Conservation (phyloP, 2,329 filamentous ascomycete species). For the Mariannaea sp. region DNA sequence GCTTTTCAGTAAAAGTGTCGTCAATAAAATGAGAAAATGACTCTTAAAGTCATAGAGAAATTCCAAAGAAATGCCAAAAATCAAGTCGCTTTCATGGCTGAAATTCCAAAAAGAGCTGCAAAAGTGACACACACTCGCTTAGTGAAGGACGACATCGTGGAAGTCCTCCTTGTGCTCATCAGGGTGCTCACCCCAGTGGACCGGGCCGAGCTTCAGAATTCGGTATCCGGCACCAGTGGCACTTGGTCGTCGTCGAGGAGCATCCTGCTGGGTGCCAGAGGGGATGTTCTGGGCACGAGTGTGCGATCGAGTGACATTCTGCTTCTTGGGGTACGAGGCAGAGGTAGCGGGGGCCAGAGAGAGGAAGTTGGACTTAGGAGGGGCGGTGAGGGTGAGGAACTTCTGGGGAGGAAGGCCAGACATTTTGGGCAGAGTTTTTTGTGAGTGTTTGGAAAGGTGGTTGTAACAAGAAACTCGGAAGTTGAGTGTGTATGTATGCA, state of each 20-base stretch:
- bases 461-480: too few relatives aligned
- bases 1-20: too few relatives aligned
- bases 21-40: neutral
- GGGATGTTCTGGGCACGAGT: conserved; percentile 27
- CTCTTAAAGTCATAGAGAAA: conserved; percentile 8
- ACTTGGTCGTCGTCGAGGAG: conserved; percentile 56
- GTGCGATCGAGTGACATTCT: conserved; percentile 37
- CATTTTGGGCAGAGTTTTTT: conserved; percentile 30
- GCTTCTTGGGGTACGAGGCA: conserved; percentile 56
- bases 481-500: neutral
- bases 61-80: conserved; percentile 13
- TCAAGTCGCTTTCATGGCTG: conserved; percentile 23
- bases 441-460: too few relatives aligned
- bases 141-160: conserved; percentile 53
- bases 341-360: conserved; percentile 64
- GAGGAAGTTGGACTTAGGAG: conserved; percentile 51
- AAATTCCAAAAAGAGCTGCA: conserved; percentile 18
- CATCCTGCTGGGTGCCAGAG: conserved; percentile 33
- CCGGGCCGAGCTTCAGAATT: conserved; percentile 67
- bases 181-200: conserved; percentile 66
- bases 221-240: conserved; percentile 48
- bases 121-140: conserved; percentile 17
- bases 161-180: conserved; percentile 63
- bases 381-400: conserved; percentile 35
- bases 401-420: conserved; percentile 35